Evolutionary conservation across 2,329 filamentous ascomycete species (phyloP).

Genomic region (Scopulariopsis brevicaulis): DNA sequence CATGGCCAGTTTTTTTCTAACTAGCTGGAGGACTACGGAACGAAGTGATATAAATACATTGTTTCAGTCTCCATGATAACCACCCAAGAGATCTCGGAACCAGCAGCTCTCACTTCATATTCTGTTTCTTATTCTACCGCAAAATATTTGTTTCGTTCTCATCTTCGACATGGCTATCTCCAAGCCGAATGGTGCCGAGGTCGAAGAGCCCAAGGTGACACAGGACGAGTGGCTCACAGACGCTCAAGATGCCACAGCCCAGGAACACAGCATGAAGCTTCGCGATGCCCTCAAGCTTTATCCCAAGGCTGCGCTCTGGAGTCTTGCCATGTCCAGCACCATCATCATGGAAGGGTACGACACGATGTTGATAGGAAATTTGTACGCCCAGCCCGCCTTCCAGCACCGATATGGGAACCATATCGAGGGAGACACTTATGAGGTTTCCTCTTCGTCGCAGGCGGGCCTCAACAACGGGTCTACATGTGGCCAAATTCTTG

Average conservation of each 20-base stretch:
- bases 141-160: too few relatives aligned
- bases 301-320: slow-evolving; percentile 21
- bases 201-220: too few relatives aligned
- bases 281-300: slow-evolving; percentile 27
- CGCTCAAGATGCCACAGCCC: slow-evolving; percentile 25
- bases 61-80: too few relatives aligned
- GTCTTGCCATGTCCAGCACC: slow-evolving; percentile 10
- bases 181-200: too few relatives aligned
- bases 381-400: slow-evolving; percentile 19
- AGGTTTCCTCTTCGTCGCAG: slow-evolving; percentile 29
- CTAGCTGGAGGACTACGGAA: too few relatives aligned
- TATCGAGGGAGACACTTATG: slow-evolving; percentile 14
- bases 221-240: slow-evolving; percentile 7
- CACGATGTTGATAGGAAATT: slow-evolving; percentile 18
- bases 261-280: slow-evolving; percentile 24
- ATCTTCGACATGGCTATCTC: too few relatives aligned
- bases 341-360: slow-evolving; percentile 22
- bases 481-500: slow-evolving; percentile 26
- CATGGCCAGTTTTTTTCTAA: too few relatives aligned
- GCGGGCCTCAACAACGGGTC: slow-evolving; percentile 25
- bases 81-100: too few relatives aligned
- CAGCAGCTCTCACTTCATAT: too few relatives aligned
- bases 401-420: slow-evolving; percentile 14
- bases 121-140: too few relatives aligned
- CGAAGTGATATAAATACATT: too few relatives aligned